Percentiles rank a stretch among this genome's conserved stretches.
These are phyloP conservation scores for Prunus padus DNA, from an alignment of 306 rosid genomes.

Conservation along the genomic window DNA sequence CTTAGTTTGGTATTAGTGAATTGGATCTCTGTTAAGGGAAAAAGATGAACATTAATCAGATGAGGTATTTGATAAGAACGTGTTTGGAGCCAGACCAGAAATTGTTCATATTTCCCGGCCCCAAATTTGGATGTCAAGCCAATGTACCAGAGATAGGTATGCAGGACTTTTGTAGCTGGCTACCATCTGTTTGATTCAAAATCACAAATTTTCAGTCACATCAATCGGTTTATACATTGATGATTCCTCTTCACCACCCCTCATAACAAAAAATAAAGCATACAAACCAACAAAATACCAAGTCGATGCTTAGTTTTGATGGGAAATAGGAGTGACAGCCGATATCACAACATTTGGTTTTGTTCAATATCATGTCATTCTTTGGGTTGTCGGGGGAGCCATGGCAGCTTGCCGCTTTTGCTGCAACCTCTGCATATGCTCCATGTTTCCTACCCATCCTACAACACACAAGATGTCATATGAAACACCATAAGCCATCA, in stretches of 20 bases:
- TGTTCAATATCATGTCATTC: conserved; percentile 17
- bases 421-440: neutral
- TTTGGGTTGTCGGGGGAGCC: conserved; percentile 18
- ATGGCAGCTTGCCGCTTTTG: conserved; percentile 10
- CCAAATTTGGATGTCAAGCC: neutral
- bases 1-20: neutral
- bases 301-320: too few species aligned
- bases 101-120: too few species aligned
- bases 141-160: neutral
- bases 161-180: too few species aligned
- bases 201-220: neutral
- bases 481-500: neutral
- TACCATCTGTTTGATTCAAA: neutral
- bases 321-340: too few species aligned
- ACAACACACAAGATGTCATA: neutral
- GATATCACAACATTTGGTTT: neutral
- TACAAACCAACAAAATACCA: too few species aligned
- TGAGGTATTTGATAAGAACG: too few species aligned
- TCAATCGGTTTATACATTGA: neutral
- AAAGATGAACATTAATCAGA: too few species aligned
- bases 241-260: neutral
- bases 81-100: too few species aligned
- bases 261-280: neutral
- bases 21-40: too few species aligned
- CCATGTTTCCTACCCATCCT: conserved; percentile 35